phyloP scores from a whole-genome alignment of 2,329 filamentous ascomycete species.

The Achaetomium macrosporum region DNA sequence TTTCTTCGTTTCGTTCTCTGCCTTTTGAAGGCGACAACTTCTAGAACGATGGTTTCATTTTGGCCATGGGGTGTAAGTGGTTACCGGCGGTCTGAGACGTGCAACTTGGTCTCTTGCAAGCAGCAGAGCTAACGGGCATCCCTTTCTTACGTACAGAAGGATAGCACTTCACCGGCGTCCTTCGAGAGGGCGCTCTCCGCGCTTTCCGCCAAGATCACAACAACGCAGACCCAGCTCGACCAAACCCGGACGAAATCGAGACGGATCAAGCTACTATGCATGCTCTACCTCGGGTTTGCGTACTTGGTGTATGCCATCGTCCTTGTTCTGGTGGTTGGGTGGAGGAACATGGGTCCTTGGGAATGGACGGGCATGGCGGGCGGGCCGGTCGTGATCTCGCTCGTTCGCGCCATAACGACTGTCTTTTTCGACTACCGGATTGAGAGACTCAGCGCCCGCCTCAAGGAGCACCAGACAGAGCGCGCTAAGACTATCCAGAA shows the following conservation, averaged over 20 bases:
- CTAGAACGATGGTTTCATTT: constrained; percentile 27
- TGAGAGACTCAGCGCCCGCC: constrained; percentile 57
- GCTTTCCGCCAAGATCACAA: constrained; percentile 75
- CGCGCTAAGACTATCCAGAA: constrained; percentile 85
- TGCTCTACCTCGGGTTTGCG: constrained; percentile 81
- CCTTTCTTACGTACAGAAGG: constrained; percentile 46
- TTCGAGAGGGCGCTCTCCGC: constrained; percentile 88
- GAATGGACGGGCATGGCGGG: constrained; percentile 77
- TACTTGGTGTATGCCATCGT: constrained; percentile 85
- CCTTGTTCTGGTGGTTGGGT: constrained; percentile 76
- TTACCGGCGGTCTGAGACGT: neutral
- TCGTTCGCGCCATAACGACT: constrained; percentile 59
- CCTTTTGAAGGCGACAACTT: neutral
- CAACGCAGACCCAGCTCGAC: constrained; percentile 68
- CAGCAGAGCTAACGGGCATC: neutral
- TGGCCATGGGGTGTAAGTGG: constrained; percentile 62
- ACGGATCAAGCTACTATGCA: constrained; percentile 78
- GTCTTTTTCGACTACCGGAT: constrained; percentile 78
- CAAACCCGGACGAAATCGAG: constrained; percentile 64
- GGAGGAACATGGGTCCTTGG: constrained; percentile 64
- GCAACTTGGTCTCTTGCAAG: neutral
- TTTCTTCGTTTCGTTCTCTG: neutral
- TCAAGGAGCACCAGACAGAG: constrained; percentile 72
- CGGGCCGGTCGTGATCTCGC: constrained; percentile 77
- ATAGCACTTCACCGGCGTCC: constrained; percentile 75